Base-by-base conservation (phyloP, 2,329 filamentous ascomycete genomes). In the Diaporthe sp. region DNA sequence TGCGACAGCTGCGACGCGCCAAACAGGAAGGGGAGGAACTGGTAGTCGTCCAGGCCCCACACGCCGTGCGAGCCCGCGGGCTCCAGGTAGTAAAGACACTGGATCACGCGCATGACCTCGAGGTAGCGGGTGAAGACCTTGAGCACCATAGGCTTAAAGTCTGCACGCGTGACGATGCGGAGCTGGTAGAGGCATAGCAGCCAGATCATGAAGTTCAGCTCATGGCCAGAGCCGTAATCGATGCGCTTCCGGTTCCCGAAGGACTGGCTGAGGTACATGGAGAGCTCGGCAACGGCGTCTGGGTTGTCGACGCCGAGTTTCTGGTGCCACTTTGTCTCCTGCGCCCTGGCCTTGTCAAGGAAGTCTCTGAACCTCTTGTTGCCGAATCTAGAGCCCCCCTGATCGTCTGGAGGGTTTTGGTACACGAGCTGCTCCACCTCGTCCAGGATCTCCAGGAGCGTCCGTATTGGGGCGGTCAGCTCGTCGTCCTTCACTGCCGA, bases 41-140 rank as follows among this genome's bases (percentile, higher is more conserved):
- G 96, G 84, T 99, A 98, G 83, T 99, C 97, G 80, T 99, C 97
- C 2, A 99, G 87, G 25, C 97, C 97, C 97, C 97, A 99, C 32
- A 99, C 97, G 53, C 97, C 97, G 82, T 99, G 97, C 0, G 96
- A 98, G 19, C 97, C 97, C 0, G 97, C 97, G 2, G 97, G 97
- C 81, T 99, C 97, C 68, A 99, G 92, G 81, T 99, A 99, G 85
- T 99, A 99, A 4, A 95, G 94, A 76, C 92, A 92, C 83, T 99
- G 97, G 22, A 98, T 89, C 32, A 90, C 88, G 71, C 96, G 94
- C 95, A 98, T 98, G 72, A 98, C 88, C 66, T 87, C 85, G 59
- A 99, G 90, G 82, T 99, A 99, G 70, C 92, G 91, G 42, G 91
- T 88, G 81, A 98, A 98, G 72, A 98, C 91, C 73, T 90, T 87